These are phyloP conservation scores for Pythium diclinum DNA, from an alignment of 352 stramenopile species.

Conservation along the genomic window DNA sequence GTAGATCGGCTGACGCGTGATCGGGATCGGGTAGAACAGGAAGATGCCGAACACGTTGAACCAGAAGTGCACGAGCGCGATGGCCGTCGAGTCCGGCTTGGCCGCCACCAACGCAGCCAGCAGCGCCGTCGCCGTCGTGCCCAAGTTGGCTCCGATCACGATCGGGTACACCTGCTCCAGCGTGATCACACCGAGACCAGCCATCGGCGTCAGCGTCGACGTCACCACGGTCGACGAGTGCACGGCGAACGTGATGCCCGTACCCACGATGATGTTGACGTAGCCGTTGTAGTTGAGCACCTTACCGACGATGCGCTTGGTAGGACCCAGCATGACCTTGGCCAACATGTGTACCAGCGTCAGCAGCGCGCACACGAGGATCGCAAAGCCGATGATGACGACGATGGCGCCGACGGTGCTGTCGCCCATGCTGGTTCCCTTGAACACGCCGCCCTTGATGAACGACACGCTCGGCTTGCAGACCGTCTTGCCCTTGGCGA, in stretches of 20 bases:
- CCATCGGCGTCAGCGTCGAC: conserved; percentile 69
- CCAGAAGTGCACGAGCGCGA: conserved; percentile 72
- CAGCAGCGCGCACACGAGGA: conserved; percentile 23
- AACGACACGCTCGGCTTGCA: conserved; percentile 5
- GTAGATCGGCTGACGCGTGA: conserved; percentile 66
- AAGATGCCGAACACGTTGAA: conserved; percentile 80
- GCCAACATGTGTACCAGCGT: conserved; percentile 28
- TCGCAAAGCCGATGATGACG: conserved; percentile 18
- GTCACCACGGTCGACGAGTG: conserved; percentile 78
- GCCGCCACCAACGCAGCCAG: conserved; percentile 63
- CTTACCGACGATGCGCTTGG: conserved; percentile 64
- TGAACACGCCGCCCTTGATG: conserved; percentile 15
- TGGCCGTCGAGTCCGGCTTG: conserved; percentile 48
- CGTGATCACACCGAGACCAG: conserved; percentile 55
- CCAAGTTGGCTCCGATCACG: conserved; percentile 81
- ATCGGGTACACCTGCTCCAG: conserved; percentile 77
- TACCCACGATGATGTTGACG: conserved; percentile 64
- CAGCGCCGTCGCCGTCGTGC: conserved; percentile 71
- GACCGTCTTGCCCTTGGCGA: conserved; percentile 8
- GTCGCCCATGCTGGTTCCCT: conserved; percentile 10
- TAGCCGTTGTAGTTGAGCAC: conserved; percentile 73
- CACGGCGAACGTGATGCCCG: conserved; percentile 65
- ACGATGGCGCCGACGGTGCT: conserved; percentile 18
- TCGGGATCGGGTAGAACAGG: conserved; percentile 79
- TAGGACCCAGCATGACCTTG: conserved; percentile 45